phyloP scores from a whole-genome alignment of 805 yeast species.

The Candida jianshihensis region DNA sequence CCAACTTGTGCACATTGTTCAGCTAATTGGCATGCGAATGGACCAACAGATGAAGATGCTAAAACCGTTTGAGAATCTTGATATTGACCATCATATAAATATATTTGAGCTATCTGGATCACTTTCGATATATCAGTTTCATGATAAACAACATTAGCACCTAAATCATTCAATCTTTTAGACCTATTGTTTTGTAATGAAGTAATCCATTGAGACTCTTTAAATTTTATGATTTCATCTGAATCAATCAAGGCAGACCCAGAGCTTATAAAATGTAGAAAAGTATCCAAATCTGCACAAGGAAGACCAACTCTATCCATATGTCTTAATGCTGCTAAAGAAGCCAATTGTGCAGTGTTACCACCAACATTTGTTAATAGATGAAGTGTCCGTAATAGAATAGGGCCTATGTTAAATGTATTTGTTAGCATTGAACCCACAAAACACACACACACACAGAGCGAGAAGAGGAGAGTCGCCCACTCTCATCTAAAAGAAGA shows the following conservation, averaged over 20 bases:
- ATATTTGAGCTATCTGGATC: conserved; percentile 12
- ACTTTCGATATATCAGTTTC: conserved; percentile 15
- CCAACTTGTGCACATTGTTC: conserved; percentile 19
- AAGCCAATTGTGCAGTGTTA: conserved; percentile 6
- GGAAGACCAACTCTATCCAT: conserved; percentile 9
- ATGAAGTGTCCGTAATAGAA: conserved; percentile 15
- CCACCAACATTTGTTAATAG: conserved; percentile 6
- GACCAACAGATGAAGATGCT: conserved; percentile 8
- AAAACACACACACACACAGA: too few relatives aligned
- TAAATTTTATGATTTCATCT: conserved; percentile 1
- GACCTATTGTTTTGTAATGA: conserved; percentile 1
- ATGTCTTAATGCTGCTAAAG: conserved; percentile 14
- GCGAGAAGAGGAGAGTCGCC: too few relatives aligned
- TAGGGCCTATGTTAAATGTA: conserved; percentile 11
- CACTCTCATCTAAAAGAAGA: too few relatives aligned
- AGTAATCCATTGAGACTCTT: conserved; percentile 5
- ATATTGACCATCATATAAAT: conserved; percentile 13
- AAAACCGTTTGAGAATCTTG: conserved; percentile 16
- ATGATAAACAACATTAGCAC: conserved; percentile 17
- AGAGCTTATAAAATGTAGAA: conserved; percentile 7
- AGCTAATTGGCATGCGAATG: conserved; percentile 15
- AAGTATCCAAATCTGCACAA: conserved; percentile 14
- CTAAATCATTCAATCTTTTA: conserved; percentile 7
- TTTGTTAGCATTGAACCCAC: too few relatives aligned
- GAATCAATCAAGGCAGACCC: too few relatives aligned